These are phyloP conservation scores for Colletotrichum tabaci DNA, from an alignment of 2,329 filamentous ascomycete genomes.

Conservation along the genomic window DNA sequence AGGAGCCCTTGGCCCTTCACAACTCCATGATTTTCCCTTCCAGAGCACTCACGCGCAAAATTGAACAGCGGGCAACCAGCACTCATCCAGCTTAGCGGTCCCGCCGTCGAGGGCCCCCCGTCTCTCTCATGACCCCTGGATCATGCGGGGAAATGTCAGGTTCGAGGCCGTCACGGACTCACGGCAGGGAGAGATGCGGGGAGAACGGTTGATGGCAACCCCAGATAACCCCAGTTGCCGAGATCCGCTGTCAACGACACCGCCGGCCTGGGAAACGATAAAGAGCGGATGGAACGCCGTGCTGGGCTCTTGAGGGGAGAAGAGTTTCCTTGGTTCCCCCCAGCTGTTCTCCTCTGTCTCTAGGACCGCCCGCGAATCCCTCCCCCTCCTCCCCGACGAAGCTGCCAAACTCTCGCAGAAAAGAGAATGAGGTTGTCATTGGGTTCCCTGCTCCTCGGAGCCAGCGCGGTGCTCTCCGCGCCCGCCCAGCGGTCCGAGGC, in stretches of 20 bases:
- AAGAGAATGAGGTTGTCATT: slow-evolving; percentile 23
- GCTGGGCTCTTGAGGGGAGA: not conserved
- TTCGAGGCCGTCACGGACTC: not conserved
- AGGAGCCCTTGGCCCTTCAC: not conserved
- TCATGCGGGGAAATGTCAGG: slow-evolving; percentile 28
- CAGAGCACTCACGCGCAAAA: not conserved
- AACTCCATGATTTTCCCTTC: not conserved
- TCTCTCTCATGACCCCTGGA: not conserved
- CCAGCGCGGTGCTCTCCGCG: slow-evolving; percentile 4
- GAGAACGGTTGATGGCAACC: slow-evolving; percentile 2
- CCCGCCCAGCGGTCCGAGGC: slow-evolving; percentile 15
- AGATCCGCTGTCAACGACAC: slow-evolving; percentile 26
- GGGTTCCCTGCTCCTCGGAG: slow-evolving; percentile 11
- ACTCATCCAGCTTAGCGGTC: slow-evolving; percentile 30
- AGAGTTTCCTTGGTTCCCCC: not conserved
- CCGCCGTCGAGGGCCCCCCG: slow-evolving; percentile 13
- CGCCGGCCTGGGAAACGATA: not conserved
- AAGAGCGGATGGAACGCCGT: not conserved
- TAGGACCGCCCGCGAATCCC: no score
- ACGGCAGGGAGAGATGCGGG: slow-evolving; percentile 21
- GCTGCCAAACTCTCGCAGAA: not conserved
- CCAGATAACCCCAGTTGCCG: slow-evolving; percentile 16
- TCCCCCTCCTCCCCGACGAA: not conserved
- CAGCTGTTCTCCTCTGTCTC: not conserved
- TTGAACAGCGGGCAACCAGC: not conserved